These are phyloP conservation scores for Simplicillium sp. DNA, from an alignment of 2,329 filamentous ascomycete genomes.

Conservation along the genomic window DNA sequence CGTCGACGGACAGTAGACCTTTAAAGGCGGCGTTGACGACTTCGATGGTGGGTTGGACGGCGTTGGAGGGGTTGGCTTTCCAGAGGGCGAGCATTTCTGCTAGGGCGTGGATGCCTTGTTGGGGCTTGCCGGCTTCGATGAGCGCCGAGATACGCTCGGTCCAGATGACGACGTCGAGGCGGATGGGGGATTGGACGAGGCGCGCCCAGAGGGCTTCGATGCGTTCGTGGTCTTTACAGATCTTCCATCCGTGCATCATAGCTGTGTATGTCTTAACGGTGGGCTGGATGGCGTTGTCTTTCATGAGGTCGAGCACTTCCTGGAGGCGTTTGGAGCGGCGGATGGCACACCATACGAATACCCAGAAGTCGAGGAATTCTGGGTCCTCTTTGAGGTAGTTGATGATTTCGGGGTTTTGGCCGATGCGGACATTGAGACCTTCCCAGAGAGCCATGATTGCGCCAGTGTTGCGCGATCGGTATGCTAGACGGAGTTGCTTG, in stretches of 20 bases:
- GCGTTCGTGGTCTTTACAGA: conserved; percentile 45
- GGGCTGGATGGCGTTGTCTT: conserved; percentile 41
- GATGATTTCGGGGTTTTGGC: conserved; percentile 13
- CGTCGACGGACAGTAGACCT: conserved; percentile 46
- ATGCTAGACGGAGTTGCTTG: conserved; percentile 18
- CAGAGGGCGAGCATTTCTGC: conserved; percentile 57
- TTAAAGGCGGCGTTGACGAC: conserved; percentile 62
- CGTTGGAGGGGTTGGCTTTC: conserved; percentile 26
- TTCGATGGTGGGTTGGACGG: conserved; percentile 50
- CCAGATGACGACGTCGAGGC: conserved; percentile 60
- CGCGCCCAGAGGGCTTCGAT: conserved; percentile 59
- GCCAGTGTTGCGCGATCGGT: conserved; percentile 16
- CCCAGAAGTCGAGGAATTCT: conserved; percentile 28
- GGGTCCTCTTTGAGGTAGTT: conserved; percentile 19
- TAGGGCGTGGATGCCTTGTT: conserved; percentile 52
- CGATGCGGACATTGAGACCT: conserved; percentile 16
- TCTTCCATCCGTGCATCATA: conserved; percentile 63
- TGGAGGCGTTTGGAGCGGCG: conserved; percentile 18
- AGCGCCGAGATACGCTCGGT: conserved; percentile 59
- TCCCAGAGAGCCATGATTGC: conserved; percentile 22
- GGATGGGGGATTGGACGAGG: conserved; percentile 45
- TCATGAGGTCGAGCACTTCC: conserved; percentile 32
- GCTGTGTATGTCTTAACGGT: conserved; percentile 59
- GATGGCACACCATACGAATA: conserved; percentile 28
- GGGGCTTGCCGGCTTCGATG: conserved; percentile 42